Percentiles rank a stretch among this genome's conserved stretches.
Evolutionary conservation across 2,329 filamentous ascomycete species (phyloP).

Genomic region (Stylonectria norvegica): DNA sequence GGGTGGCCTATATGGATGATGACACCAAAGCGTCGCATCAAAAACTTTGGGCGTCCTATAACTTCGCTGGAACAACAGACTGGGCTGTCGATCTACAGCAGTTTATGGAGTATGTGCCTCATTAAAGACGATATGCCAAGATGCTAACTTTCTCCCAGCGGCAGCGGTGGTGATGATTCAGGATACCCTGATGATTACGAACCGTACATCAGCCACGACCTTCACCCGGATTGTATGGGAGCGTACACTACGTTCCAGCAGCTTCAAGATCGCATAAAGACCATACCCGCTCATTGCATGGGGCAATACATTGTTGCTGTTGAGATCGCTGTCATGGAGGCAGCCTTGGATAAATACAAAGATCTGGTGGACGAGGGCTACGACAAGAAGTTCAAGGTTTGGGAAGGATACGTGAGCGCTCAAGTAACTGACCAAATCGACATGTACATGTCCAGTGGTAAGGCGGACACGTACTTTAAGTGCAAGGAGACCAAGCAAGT

Average conservation of each 20-base stretch:
- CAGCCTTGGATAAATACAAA: conserved; percentile 9
- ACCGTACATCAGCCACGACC: neutral
- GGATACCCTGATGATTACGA: conserved; percentile 2
- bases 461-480: conserved; percentile 11
- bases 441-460: conserved; percentile 7
- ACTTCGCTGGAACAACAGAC: conserved; percentile 24
- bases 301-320: conserved; percentile 9
- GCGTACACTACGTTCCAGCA: conserved; percentile 25
- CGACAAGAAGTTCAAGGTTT: conserved; percentile 13
- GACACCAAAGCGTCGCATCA: conserved; percentile 15
- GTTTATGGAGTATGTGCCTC: conserved; percentile 5
- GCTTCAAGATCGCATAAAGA: conserved; percentile 4
- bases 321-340: conserved; percentile 8
- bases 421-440: conserved; percentile 11
- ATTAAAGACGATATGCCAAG: neutral
- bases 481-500: conserved; percentile 5
- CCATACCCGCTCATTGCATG: conserved; percentile 9
- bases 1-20: conserved; percentile 24
- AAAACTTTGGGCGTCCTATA: conserved; percentile 10
- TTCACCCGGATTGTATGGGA: neutral
- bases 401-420: conserved; percentile 8
- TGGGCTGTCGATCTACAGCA: conserved; percentile 25
- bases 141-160: conserved; percentile 1
- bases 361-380: conserved; percentile 12
- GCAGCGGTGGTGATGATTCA: neutral